phyloP scores from a whole-genome alignment of 2,329 filamentous ascomycete genomes.

The Hypoxylon sp. region DNA sequence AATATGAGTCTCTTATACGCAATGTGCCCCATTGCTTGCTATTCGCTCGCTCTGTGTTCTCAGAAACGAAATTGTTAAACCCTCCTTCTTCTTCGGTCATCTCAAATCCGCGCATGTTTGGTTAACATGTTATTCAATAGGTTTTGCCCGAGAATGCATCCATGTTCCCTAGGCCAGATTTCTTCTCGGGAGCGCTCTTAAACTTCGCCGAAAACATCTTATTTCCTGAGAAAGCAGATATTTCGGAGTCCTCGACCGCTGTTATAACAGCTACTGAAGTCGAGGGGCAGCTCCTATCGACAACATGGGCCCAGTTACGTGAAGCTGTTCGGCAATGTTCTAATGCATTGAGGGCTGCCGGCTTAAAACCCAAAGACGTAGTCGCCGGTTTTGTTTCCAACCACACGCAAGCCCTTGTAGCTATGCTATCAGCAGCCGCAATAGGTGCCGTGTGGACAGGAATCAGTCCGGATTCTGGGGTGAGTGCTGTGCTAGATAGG shows the following conservation, averaged over 20 bases:
- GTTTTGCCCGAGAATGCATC: slow-evolving; percentile 76
- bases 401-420: slow-evolving; percentile 87
- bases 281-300: slow-evolving; percentile 69
- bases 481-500: slow-evolving; percentile 90
- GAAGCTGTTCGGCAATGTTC: slow-evolving; percentile 83
- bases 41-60: not conserved
- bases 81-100: no score
- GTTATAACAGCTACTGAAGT: slow-evolving; percentile 86
- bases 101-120: not conserved
- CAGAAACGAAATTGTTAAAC: no score
- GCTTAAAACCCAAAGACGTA: slow-evolving; percentile 70
- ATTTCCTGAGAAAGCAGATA: slow-evolving; percentile 74
- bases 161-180: slow-evolving; percentile 89
- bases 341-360: slow-evolving; percentile 76
- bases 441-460: slow-evolving; percentile 94
- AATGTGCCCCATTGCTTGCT: not conserved
- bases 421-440: slow-evolving; percentile 86
- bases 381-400: slow-evolving; percentile 89
- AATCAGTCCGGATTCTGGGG: slow-evolving; percentile 92
- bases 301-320: slow-evolving; percentile 84
- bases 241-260: slow-evolving; percentile 74
- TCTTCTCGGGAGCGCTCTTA: slow-evolving; percentile 83
- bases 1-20: slow-evolving; percentile 4
- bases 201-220: slow-evolving; percentile 98
- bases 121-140: slow-evolving; percentile 59